phyloP scores from a whole-genome alignment of 2,329 filamentous ascomycete species.

The Exophiala sp. region DNA sequence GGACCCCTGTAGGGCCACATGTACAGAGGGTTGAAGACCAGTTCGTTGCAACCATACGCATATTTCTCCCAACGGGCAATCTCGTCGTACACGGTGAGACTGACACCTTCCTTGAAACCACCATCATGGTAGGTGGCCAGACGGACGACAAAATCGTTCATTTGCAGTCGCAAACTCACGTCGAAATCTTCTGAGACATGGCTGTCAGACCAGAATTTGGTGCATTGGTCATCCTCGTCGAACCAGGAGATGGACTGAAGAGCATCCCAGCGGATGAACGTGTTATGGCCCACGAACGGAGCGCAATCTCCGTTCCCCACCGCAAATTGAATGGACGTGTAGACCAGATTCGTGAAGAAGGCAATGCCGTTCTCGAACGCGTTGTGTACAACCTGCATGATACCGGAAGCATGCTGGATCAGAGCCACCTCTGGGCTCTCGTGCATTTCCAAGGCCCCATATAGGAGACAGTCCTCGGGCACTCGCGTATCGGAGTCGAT shows the following conservation, averaged over 20 bases:
- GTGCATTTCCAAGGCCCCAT: conserved; percentile 69
- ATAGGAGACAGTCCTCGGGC: conserved; percentile 63
- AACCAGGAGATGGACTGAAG: conserved; percentile 55
- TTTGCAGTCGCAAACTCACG: conserved; percentile 68
- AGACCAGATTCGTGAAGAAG: conserved; percentile 75
- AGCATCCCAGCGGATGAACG: conserved; percentile 66
- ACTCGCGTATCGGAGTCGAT: conserved; percentile 68
- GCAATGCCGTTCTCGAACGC: conserved; percentile 74
- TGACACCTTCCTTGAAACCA: conserved; percentile 75
- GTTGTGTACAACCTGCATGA: conserved; percentile 69
- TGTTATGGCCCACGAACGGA: conserved; percentile 75
- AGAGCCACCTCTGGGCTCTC: conserved; percentile 66
- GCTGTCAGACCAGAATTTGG: conserved; percentile 67
- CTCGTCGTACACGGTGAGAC: conserved; percentile 78
- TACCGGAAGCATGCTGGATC: conserved; percentile 67
- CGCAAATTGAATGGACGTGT: conserved; percentile 66
- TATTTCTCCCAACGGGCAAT: conserved; percentile 83
- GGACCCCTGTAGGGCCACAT: conserved; percentile 70
- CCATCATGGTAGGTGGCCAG: conserved; percentile 65
- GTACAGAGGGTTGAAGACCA: conserved; percentile 72
- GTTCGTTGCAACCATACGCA: conserved; percentile 76
- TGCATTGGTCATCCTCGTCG: conserved; percentile 43
- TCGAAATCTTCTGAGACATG: conserved; percentile 78
- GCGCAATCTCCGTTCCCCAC: conserved; percentile 69
- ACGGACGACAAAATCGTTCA: conserved; percentile 63